These are phyloP conservation scores for Cadophora gregata DNA, from an alignment of 2,329 filamentous ascomycete species.

Conservation along the genomic window DNA sequence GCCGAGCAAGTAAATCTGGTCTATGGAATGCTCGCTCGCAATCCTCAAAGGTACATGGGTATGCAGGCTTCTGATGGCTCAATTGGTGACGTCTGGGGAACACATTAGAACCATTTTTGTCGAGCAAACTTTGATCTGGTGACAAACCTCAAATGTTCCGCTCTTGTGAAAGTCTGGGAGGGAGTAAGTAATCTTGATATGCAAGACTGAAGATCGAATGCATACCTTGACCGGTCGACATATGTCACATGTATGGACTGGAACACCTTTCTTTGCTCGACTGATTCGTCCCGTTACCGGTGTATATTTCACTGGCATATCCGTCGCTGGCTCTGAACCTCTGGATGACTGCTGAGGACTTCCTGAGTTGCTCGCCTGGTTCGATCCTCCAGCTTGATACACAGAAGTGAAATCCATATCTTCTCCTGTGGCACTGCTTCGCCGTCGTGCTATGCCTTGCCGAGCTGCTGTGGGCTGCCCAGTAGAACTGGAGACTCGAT, in stretches of 20 bases:
- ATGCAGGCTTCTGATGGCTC: slow-evolving; percentile 61
- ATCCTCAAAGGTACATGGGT: slow-evolving; percentile 56
- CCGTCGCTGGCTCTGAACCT: slow-evolving; percentile 36
- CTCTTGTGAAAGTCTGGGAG: slow-evolving; percentile 63
- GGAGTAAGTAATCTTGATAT: slow-evolving; percentile 28
- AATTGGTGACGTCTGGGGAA: slow-evolving; percentile 61
- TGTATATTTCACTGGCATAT: slow-evolving; percentile 45
- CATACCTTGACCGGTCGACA: slow-evolving; percentile 42
- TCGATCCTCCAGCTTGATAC: slow-evolving; percentile 36
- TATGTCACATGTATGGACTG: slow-evolving; percentile 44
- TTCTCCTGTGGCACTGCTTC: slow-evolving; percentile 38
- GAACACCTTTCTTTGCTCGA: slow-evolving; percentile 45
- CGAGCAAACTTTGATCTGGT: background rate
- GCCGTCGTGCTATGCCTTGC: slow-evolving; percentile 32
- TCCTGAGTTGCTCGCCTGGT: slow-evolving; percentile 35
- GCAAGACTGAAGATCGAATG: background rate
- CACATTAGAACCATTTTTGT: slow-evolving; percentile 32
- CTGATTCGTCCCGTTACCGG: slow-evolving; percentile 46
- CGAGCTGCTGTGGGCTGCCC: slow-evolving; percentile 30
- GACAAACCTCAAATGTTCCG: slow-evolving; percentile 64
- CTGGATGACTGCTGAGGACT: slow-evolving; percentile 38
- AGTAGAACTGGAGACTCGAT: slow-evolving; percentile 36
- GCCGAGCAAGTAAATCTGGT: slow-evolving; percentile 64
- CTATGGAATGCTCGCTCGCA: slow-evolving; percentile 65
- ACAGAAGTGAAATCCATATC: slow-evolving; percentile 38